Evolutionary conservation across 768 basidiomycete genomes (phyloP).

Genomic region (Pleurotus pulmonarius): DNA sequence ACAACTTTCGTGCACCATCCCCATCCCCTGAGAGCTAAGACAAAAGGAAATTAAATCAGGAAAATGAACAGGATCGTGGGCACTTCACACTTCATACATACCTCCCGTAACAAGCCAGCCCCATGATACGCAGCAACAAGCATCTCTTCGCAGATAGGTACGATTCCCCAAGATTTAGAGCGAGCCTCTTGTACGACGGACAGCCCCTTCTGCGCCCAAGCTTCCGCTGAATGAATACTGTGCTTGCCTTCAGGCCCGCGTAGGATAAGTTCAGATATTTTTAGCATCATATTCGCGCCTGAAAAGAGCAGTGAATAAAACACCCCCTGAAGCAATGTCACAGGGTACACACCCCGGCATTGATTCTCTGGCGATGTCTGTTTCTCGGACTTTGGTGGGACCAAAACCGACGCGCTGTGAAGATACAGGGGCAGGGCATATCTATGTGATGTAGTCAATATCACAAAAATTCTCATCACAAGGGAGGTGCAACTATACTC

Average conservation of each 20-base stretch:
- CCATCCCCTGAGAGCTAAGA: not conserved
- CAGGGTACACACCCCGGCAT: constrained; percentile 48
- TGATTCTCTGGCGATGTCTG: constrained; percentile 40
- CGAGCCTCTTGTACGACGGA: constrained; percentile 23
- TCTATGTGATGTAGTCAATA: constrained; percentile 26
- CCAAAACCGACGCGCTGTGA: constrained; percentile 58
- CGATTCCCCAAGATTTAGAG: not conserved
- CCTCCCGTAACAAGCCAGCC: constrained; percentile 1
- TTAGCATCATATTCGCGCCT: constrained; percentile 47
- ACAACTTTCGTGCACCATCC: not conserved
- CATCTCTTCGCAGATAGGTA: constrained; percentile 4
- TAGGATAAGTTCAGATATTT: constrained; percentile 40
- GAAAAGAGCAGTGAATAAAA: not conserved
- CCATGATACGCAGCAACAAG: constrained; percentile 3
- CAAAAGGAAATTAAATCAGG: not conserved
- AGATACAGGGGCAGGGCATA: constrained; percentile 60
- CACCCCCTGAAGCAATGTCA: not conserved
- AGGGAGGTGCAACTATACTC: constrained; percentile 32
- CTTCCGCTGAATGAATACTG: constrained; percentile 44
- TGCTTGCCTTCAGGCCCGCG: constrained; percentile 26
- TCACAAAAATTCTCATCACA: not conserved
- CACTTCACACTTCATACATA: not conserved
- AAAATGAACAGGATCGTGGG: too few relatives aligned
- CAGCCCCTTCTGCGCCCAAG: constrained; percentile 55
- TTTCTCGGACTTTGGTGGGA: constrained; percentile 40